Evolutionary conservation across 768 basidiomycete species (phyloP).

Genomic region (Bullera alba): DNA sequence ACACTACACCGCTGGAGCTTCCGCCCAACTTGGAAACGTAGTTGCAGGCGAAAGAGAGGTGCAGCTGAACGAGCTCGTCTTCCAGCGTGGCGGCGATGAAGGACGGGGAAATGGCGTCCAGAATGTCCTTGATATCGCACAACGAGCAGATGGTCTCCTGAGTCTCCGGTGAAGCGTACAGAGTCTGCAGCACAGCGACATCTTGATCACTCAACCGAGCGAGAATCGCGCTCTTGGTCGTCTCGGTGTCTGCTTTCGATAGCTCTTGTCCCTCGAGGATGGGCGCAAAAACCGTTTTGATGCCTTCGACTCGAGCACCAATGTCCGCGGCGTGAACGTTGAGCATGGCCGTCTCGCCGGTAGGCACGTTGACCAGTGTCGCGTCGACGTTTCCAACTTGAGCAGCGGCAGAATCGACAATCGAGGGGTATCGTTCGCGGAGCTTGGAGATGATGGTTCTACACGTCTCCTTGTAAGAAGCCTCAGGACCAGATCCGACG

Average conservation of each 20-base stretch:
- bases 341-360: slow-evolving; percentile 14
- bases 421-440: slow-evolving; percentile 25
- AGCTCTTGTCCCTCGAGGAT: neutral
- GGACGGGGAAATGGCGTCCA: slow-evolving; percentile 10
- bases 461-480: slow-evolving; percentile 4
- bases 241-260: slow-evolving; percentile 43
- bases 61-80: slow-evolving; percentile 46
- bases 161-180: slow-evolving; percentile 56
- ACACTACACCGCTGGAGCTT: slow-evolving; percentile 48
- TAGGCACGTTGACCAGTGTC: slow-evolving; percentile 6
- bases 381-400: slow-evolving; percentile 1
- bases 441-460: slow-evolving; percentile 17
- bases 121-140: slow-evolving; percentile 8
- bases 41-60: slow-evolving; percentile 46
- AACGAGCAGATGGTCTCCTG: slow-evolving; percentile 46
- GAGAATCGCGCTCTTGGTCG: slow-evolving; percentile 55
- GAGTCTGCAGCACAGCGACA: slow-evolving; percentile 56
- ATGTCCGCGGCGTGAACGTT: slow-evolving; percentile 55
- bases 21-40: no score
- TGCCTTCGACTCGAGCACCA: slow-evolving; percentile 56
- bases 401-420: slow-evolving; percentile 20
- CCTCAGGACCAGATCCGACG: slow-evolving; percentile 3
- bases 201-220: slow-evolving; percentile 65
- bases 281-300: slow-evolving; percentile 54
- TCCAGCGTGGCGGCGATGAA: neutral